These are phyloP conservation scores for Epichloe amarillans DNA, from an alignment of 2,329 filamentous ascomycete genomes.

Conservation along the genomic window DNA sequence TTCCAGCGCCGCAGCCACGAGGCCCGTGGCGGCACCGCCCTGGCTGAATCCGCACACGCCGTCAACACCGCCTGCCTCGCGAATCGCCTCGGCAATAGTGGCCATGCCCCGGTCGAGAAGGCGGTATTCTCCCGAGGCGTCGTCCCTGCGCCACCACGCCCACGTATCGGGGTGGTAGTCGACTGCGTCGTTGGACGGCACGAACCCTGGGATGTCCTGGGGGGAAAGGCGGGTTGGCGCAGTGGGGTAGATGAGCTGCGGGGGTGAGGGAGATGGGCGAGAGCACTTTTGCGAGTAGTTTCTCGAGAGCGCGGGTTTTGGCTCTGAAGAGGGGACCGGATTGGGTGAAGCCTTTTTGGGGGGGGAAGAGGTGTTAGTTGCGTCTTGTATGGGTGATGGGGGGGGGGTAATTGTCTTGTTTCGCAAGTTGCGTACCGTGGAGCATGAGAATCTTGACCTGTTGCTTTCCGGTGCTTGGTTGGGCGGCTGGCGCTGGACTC, in stretches of 20 bases:
- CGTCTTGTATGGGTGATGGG: not conserved
- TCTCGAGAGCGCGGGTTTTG: constrained; percentile 80
- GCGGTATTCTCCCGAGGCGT: constrained; percentile 48
- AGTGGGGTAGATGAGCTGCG: constrained; percentile 53
- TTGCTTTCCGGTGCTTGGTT: constrained; percentile 23
- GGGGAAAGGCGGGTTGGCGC: constrained; percentile 50
- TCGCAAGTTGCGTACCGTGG: constrained; percentile 38
- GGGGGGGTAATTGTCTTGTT: no score
- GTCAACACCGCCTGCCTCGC: constrained; percentile 54
- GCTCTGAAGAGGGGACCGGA: constrained; percentile 72
- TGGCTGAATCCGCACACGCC: constrained; percentile 75
- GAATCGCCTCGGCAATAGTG: constrained; percentile 47
- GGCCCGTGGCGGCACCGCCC: constrained; percentile 57
- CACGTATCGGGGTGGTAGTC: constrained; percentile 52
- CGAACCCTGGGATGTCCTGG: constrained; percentile 58
- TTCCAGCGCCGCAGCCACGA: constrained; percentile 64
- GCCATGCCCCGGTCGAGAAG: constrained; percentile 56
- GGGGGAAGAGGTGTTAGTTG: not conserved
- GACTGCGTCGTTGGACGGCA: constrained; percentile 25
- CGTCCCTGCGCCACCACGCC: constrained; percentile 70
- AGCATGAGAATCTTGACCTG: constrained; percentile 63
- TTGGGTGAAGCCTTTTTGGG: constrained; percentile 64
- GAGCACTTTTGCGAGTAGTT: constrained; percentile 64
- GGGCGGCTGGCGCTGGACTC: not conserved
- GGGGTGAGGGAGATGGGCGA: constrained; percentile 40